Evolutionary conservation across 2,329 filamentous ascomycete genomes (phyloP).

Genomic region (Colletotrichum salicis): DNA sequence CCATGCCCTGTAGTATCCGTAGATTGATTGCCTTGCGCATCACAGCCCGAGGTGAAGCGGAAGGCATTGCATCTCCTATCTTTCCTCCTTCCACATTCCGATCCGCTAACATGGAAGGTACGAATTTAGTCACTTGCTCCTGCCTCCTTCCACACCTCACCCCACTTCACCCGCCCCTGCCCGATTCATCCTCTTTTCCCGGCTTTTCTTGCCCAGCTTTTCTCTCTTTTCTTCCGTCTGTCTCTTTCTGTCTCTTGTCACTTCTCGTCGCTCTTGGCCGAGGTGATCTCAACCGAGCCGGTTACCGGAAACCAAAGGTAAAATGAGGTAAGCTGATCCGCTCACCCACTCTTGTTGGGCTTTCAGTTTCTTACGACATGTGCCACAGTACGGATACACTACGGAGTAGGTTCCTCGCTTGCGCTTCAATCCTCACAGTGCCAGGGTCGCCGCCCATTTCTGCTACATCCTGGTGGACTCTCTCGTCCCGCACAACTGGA

Average conservation of each 20-base stretch:
- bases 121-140: neutral
- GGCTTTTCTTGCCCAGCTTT: constrained; percentile 23
- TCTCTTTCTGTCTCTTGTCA: neutral
- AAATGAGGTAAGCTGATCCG: neutral
- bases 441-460: neutral
- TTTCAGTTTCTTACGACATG: neutral
- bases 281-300: constrained; percentile 24
- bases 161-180: neutral
- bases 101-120: constrained; percentile 2
- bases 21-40: neutral
- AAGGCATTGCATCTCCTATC: constrained; percentile 17
- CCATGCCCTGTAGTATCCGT: neutral
- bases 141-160: neutral
- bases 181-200: constrained; percentile 18
- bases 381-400: too few relatives aligned
- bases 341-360: constrained; percentile 21
- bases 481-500: constrained; percentile 21
- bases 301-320: constrained; percentile 1
- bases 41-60: neutral
- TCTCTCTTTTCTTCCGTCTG: neutral
- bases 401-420: neutral
- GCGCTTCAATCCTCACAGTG: neutral
- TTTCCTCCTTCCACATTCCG: constrained; percentile 31
- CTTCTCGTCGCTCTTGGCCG: constrained; percentile 5
- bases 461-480: constrained; percentile 18